A percentile compares a stretch with the other conserved stretches of the same genome.
Conservation (phyloP, 2,329 filamentous ascomycete genomes). For the Aspergillus oerlinghausenensis region DNA sequence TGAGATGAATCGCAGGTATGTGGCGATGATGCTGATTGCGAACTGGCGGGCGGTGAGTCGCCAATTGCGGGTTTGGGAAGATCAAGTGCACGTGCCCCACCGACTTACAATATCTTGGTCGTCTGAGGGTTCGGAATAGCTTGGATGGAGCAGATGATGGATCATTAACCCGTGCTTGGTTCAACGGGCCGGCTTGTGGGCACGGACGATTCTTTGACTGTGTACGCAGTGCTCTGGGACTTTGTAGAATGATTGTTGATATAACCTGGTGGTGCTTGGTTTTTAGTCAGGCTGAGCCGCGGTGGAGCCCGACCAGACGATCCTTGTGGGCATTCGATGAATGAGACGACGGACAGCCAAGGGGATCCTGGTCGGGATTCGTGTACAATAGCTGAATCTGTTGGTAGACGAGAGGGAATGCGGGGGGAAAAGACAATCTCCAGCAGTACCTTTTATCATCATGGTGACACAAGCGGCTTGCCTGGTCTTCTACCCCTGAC, state of each 20-base stretch:
- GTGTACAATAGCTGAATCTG: not conserved
- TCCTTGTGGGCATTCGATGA: not conserved
- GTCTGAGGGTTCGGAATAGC: not conserved
- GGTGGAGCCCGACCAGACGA: not conserved
- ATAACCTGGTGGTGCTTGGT: not conserved
- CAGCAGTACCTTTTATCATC: not conserved
- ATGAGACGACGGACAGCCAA: no score
- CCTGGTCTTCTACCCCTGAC: not conserved
- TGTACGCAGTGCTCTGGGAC: not conserved
- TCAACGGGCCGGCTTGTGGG: not conserved
- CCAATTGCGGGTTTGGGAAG: conserved; percentile 29
- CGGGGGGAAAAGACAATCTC: not conserved
- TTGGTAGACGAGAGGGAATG: not conserved
- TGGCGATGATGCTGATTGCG: conserved; percentile 31
- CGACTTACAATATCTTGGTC: not conserved
- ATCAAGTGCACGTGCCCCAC: conserved; percentile 3
- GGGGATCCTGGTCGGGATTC: not conserved
- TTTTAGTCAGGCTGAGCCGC: not conserved
- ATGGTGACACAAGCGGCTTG: not conserved
- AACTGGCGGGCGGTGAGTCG: conserved; percentile 34
- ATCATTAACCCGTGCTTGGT: not conserved
- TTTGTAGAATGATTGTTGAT: not conserved
- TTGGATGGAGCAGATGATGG: not conserved
- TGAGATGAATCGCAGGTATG: conserved; percentile 24
- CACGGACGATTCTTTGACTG: not conserved